phyloP scores from a whole-genome alignment of 345 rosid genomes.

The Leavenworthia alabamica region DNA sequence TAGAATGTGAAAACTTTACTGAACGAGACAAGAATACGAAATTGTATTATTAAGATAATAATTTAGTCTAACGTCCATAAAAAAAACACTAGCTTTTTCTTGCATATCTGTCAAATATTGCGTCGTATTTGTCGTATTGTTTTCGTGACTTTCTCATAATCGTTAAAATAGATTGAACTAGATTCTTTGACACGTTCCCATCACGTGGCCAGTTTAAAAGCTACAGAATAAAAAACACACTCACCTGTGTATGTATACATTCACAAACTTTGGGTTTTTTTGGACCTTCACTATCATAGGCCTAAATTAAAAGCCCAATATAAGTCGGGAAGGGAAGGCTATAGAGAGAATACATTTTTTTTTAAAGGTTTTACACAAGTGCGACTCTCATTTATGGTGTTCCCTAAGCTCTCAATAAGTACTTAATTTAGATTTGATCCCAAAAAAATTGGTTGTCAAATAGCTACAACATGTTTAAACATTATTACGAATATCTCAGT shows the following conservation, averaged over 20 bases:
- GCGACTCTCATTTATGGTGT: neutral
- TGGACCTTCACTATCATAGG: neutral
- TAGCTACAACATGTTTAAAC: too few relatives aligned
- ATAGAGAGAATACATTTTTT: too few relatives aligned
- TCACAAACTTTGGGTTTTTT: neutral
- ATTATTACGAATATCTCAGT: too few relatives aligned
- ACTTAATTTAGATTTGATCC: neutral
- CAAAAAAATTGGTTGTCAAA: neutral
- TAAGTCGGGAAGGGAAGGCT: neutral
- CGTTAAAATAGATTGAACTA: slow-evolving; percentile 5
- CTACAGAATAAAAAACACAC: too few relatives aligned
- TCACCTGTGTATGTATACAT: neutral
- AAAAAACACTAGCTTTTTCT: slow-evolving; percentile 3
- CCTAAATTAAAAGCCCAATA: neutral
- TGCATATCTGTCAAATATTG: slow-evolving; percentile 18
- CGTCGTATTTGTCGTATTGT: slow-evolving; percentile 20
- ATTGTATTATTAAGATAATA: neutral
- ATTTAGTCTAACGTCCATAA: slow-evolving; percentile 1
- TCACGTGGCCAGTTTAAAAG: slow-evolving; percentile 22
- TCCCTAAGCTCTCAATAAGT: neutral
- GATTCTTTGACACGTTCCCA: slow-evolving; percentile 19
- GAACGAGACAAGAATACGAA: neutral
- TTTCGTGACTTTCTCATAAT: slow-evolving; percentile 9
- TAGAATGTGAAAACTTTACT: neutral
- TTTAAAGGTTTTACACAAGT: too few relatives aligned